Evolutionary conservation across 768 basidiomycete genomes (phyloP).

Genomic region (Leccinum boreale): DNA sequence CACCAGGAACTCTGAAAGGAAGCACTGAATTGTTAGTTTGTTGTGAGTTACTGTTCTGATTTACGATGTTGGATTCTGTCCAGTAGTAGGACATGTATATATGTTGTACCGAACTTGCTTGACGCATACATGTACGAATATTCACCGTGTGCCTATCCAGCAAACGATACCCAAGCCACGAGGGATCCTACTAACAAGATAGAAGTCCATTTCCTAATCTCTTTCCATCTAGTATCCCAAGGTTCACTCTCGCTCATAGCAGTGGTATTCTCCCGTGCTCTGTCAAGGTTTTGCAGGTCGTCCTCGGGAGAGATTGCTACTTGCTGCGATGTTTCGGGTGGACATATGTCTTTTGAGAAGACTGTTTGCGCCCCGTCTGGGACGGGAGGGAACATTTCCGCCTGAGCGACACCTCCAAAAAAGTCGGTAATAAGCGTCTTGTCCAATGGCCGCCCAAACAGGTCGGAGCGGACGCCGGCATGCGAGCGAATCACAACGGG

Average conservation of each 20-base stretch:
- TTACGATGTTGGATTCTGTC: not conserved
- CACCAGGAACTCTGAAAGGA: slow-evolving; percentile 1
- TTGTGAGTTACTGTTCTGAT: not conserved
- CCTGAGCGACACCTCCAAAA: slow-evolving; percentile 84
- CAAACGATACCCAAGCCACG: slow-evolving; percentile 28
- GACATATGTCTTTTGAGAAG: not conserved
- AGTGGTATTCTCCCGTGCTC: not conserved
- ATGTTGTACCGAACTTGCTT: not conserved
- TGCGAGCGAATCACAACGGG: slow-evolving; percentile 73
- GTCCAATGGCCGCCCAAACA: slow-evolving; percentile 68
- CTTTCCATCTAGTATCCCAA: slow-evolving; percentile 22
- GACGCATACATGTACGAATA: not conserved
- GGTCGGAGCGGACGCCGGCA: slow-evolving; percentile 84
- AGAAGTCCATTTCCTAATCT: slow-evolving; percentile 29
- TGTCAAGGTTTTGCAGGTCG: not conserved
- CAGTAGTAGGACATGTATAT: not conserved
- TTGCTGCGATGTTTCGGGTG: not conserved
- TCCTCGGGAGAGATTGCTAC: not conserved
- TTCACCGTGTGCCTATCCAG: slow-evolving; percentile 5
- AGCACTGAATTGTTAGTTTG: not conserved
- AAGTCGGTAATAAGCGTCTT: slow-evolving; percentile 75
- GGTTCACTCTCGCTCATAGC: not conserved
- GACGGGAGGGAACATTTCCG: slow-evolving; percentile 51
- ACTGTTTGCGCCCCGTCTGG: not conserved
- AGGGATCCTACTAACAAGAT: slow-evolving; percentile 23